Base-by-base conservation (phyloP, 805 yeast species). In the Kuraishia piskuri region DNA sequence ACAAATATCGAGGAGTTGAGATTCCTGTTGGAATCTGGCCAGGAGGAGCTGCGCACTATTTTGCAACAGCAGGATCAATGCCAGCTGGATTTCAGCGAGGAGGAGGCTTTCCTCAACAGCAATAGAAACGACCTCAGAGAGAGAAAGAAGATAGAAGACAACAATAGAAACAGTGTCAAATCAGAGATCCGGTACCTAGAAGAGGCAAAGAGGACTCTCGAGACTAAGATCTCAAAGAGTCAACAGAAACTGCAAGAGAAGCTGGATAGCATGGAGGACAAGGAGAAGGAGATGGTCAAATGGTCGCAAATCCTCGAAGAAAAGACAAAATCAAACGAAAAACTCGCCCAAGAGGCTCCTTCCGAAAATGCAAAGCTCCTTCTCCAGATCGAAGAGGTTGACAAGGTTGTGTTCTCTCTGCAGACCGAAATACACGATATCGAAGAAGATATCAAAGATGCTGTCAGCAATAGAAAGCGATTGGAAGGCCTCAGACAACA, bases 1-100 rank as follows among this genome's bases (percentile, higher is more conserved):
- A 66, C 62, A 7, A 76, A 74, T 59, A 71, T 74, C 45, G 75
- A 71, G 54, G 78, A 74, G 55, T 57, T 75, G 40, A 68, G 75
- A 54, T 73, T 68, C 54, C 60, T 70, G 46, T 59, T 75, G 22
- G 78, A 74, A 57, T 61, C 70, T 5, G 73, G 74, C 1, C 69
- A 74, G 47, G 77, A 72, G 24, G 77, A 74, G 25, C 64, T 73
- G 17, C 68, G 70, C 50, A 58, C 67, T 8, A 59, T 72, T 19
- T 55, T 70, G 55, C 63, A 59, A 23, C 70, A 73, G 19, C 68
- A 67, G 53, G 58, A 59, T 37, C 69, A 67, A 40, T 58, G 66
- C 0, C 62, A 65, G 26, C n/a, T 52, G 5, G 77, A 75, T 46
- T 71, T 69, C 54, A 58, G 63, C 45, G 77, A 75, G 24, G 74